Base-by-base conservation (phyloP, 2,329 filamentous ascomycete species). In the Chaetomiaceae sp. region DNA sequence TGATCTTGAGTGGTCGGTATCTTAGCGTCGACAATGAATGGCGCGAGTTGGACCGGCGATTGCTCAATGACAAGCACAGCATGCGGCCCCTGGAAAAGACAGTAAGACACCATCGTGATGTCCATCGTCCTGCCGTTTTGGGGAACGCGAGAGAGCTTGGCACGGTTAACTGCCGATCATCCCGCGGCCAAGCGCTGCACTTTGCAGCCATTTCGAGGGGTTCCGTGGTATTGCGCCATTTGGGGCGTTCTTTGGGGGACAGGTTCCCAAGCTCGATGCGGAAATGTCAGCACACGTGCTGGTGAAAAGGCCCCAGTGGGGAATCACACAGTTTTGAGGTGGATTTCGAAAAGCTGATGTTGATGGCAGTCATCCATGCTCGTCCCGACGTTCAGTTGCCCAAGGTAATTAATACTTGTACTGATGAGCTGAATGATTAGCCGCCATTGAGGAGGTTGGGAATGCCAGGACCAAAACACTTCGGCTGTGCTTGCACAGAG, bases 161-260 rank as follows among this genome's bases (percentile, higher is more conserved):
- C 51, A 36, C 37, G 33, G 50, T 37, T 40, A 19, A 22, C 39
- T 46, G 50, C 46, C 37, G 15, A 38, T 40, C 37, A 23, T 46
- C 46, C 27, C 42, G 42, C 17, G 27, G 42, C 9, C n/a, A 6
- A 27, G 14, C 15, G 4, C 20, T 40, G 38, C 23, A n/a, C n/a
- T n/a, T n/a, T n/a, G n/a, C n/a, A n/a, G 48, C 49, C 54, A 59
- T 59, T 51, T 50, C 36, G 42, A 17, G 54, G 52, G 52, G 51
- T 46, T 47, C 49, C 47, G 52, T 56, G 22, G 48, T 37, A 36
- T 22, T 43, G n/a, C n/a, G n/a, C n/a, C n/a, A n/a, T n/a, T n/a
- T n/a, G n/a, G n/a, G n/a, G n/a, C n/a, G n/a, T n/a, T n/a, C n/a
- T n/a, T n/a, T n/a, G n/a, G n/a, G n/a, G n/a, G n/a, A n/a, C n/a